Evolutionary conservation across 2,329 filamentous ascomycete species (phyloP).

Genomic region (Penicillium sp.): DNA sequence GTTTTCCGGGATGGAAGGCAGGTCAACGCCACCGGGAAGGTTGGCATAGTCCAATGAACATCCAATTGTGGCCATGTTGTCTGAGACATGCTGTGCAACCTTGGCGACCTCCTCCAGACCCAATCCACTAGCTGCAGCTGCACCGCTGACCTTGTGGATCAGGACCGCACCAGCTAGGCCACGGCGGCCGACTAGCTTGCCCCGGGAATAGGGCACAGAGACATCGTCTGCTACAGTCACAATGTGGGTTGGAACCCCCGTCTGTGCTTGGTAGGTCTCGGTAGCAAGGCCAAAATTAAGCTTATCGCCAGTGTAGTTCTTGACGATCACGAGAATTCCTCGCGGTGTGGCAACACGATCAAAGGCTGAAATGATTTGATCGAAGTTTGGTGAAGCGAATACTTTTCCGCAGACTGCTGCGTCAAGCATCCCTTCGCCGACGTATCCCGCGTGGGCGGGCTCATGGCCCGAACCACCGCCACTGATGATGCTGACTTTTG

Average conservation of each 20-base stretch:
- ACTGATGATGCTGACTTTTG: conserved; percentile 16
- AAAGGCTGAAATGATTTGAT: conserved; percentile 13
- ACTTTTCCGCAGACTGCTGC: conserved; percentile 14
- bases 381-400: conserved; percentile 13
- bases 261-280: conserved; percentile 10
- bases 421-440: conserved; percentile 14
- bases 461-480: conserved; percentile 16
- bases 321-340: conserved; percentile 13
- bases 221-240: conserved; percentile 12
- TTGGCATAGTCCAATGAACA: conserved; percentile 9
- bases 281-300: conserved; percentile 16
- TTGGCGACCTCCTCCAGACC: conserved; percentile 1
- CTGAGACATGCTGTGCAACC: conserved; percentile 7
- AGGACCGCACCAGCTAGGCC: conserved; percentile 5
- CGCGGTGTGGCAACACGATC: conserved; percentile 5
- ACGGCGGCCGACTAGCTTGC: conserved; percentile 9
- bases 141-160: conserved; percentile 8
- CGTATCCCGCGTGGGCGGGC: conserved; percentile 12
- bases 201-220: conserved; percentile 6
- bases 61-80: conserved; percentile 9
- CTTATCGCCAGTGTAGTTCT: conserved; percentile 17
- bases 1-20: conserved; percentile 5
- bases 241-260: conserved; percentile 6
- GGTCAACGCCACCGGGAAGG: conserved; percentile 3
- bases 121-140: conserved; percentile 3